Percentiles rank a stretch among this genome's conserved stretches.
Evolutionary conservation across 129 eudicot genomes (phyloP).

Genomic region (Flaveria robusta): DNA sequence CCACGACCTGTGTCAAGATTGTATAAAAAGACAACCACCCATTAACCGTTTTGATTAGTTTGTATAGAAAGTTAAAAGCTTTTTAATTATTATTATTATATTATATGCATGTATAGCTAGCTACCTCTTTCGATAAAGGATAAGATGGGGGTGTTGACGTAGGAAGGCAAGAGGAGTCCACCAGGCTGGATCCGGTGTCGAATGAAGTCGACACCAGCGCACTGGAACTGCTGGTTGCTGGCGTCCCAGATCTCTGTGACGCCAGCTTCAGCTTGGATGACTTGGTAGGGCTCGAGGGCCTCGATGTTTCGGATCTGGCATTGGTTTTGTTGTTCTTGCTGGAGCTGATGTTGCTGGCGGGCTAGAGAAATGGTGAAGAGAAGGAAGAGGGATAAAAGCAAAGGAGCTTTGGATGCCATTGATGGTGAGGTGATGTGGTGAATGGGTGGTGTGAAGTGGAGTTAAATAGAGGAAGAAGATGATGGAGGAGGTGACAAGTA

Average conservation of each 20-base stretch:
- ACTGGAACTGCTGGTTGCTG: conserved; percentile 46
- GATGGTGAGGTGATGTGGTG: conserved; percentile 26
- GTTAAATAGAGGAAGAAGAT: conserved; percentile 25
- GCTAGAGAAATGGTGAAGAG: conserved; percentile 33
- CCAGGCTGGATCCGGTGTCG: conserved; percentile 48
- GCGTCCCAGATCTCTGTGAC: conserved; percentile 60
- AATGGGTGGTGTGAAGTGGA: conserved; percentile 17
- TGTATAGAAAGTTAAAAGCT: background rate
- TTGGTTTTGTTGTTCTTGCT: conserved; percentile 29
- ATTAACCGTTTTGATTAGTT: too few relatives aligned
- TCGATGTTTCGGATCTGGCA: conserved; percentile 53
- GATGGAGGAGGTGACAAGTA: conserved; percentile 37
- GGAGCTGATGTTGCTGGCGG: conserved; percentile 12
- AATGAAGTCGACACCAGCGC: conserved; percentile 59
- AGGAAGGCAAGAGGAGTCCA: conserved; percentile 66
- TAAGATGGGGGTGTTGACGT: conserved; percentile 54
- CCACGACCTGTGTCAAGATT: conserved; percentile 46
- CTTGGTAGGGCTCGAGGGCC: conserved; percentile 50
- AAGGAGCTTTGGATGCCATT: conserved; percentile 36
- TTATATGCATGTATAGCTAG: too few relatives aligned
- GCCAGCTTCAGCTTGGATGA: conserved; percentile 66
- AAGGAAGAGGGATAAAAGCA: conserved; percentile 25
- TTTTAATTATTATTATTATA: background rate
- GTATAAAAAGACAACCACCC: background rate
- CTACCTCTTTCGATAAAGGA: conserved; percentile 53